Evolutionary conservation across 768 basidiomycete species (phyloP), one percentile per base, ranked within the genome.

Genomic region (Psilocybe subaeruginosa): DNA sequence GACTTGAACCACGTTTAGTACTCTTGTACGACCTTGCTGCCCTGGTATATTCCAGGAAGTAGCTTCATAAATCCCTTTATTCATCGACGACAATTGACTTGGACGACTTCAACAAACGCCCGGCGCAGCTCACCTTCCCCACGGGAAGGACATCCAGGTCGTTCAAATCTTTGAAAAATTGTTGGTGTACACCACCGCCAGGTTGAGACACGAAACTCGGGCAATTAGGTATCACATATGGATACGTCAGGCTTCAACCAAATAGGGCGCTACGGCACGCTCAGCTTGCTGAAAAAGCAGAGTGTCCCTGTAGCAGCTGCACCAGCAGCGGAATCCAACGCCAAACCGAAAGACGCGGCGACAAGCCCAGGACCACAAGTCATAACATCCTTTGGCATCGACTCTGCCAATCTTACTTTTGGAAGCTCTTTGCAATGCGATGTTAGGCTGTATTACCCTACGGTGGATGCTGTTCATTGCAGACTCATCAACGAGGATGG

Each of bases 371-470:
- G 54, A 30, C 17, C 50, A 33, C 61, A 65, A 49, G 74, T 83
- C 8, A 75, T 91, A 27, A 87, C 90, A 1, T 79, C 88, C 1
- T 92, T 88, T 62, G 90, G 90, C 3, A 85, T 92, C 66, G 90
- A 92, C 74, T 79, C 85, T 3, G 80, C 85, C 19, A 77, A 83
- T 54, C 76, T 91, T 54, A 88, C 90, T 0, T 86, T 92, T 72
- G 90, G 91, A 49, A 80, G 88, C 60, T 86, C 88, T 68, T 80
- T 80, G 0, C 70, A 73, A 0, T 91, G 90, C 69, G 81, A 85
- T 62, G 85, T 92, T 17, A 77, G 91, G 45, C 75, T 92, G 39
- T 92, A 91, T 71, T 92, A 91, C 68, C 74, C 80, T 1, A 80
- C 82, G 46, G 82, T 92, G 55, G 85, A 82, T 43, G 75, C 80